Conservation (phyloP, 805 yeast species). For the Saturnispora dispora region DNA sequence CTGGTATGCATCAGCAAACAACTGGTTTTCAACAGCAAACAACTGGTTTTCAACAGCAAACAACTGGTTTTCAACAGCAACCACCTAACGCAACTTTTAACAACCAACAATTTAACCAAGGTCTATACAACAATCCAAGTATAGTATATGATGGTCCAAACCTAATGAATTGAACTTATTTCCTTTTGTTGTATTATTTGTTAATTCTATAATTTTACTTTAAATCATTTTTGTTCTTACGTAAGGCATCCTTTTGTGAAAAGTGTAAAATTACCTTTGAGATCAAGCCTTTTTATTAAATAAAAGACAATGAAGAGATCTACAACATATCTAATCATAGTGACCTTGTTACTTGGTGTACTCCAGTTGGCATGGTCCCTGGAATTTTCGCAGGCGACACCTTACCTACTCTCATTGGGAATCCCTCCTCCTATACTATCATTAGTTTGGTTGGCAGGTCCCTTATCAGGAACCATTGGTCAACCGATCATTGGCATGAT, state of each 20-base stretch:
- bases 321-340: slow-evolving; percentile 32
- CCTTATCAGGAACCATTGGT: slow-evolving; percentile 52
- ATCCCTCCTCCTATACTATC: slow-evolving; percentile 47
- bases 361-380: slow-evolving; percentile 58
- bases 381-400: slow-evolving; percentile 57
- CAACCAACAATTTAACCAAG: slow-evolving; percentile 5
- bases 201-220: neutral
- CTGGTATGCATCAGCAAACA: slow-evolving; percentile 7
- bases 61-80: neutral
- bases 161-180: slow-evolving; percentile 10
- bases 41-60: neutral
- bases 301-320: slow-evolving; percentile 26
- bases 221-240: neutral
- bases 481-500: slow-evolving; percentile 56
- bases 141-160: slow-evolving; percentile 26
- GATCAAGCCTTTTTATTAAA: neutral
- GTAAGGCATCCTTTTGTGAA: neutral
- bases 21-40: slow-evolving; percentile 1
- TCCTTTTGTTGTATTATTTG: neutral
- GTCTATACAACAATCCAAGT: neutral
- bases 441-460: slow-evolving; percentile 60
- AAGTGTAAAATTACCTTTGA: neutral
- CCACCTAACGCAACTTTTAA: neutral
- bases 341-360: slow-evolving; percentile 46
- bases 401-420: slow-evolving; percentile 53